phyloP scores from a whole-genome alignment of 1,284 basidiomycete species.

The Apiotrichum akiyoshidainum region DNA sequence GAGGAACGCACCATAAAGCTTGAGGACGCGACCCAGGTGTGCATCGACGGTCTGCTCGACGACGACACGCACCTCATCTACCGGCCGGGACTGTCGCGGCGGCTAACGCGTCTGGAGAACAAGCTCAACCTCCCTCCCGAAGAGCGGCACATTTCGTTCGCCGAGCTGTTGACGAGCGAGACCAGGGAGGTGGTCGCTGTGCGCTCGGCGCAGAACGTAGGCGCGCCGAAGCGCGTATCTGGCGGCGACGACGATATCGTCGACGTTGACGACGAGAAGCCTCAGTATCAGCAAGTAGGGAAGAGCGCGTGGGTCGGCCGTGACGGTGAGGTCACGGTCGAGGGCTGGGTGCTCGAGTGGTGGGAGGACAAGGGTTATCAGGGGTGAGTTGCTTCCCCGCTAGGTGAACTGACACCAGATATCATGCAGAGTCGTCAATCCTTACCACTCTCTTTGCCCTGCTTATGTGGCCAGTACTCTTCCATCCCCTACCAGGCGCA shows the following conservation, averaged over 20 bases:
- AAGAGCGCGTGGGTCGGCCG: conserved; percentile 80
- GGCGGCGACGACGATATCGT: conserved; percentile 31
- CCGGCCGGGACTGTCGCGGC: conserved; percentile 71
- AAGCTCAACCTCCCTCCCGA: conserved; percentile 62
- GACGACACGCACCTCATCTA: conserved; percentile 70
- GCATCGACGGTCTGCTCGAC: conserved; percentile 72
- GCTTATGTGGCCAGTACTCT: conserved; percentile 89
- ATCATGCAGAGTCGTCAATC: conserved; percentile 86
- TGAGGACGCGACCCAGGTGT: conserved; percentile 62
- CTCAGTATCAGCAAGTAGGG: conserved; percentile 36
- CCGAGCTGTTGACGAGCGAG: conserved; percentile 55
- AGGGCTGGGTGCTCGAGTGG: conserved; percentile 76
- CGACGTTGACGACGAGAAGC: conserved; percentile 27
- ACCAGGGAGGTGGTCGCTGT: conserved; percentile 55
- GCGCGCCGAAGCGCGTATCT: too few relatives aligned
- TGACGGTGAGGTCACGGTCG: conserved; percentile 73
- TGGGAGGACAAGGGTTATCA: conserved; percentile 75
- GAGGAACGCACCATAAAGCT: conserved; percentile 48
- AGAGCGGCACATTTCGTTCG: conserved; percentile 61
- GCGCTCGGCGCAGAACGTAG: conserved; percentile 52
- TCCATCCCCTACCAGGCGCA: conserved; percentile 75
- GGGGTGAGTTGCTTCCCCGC: conserved; percentile 69
- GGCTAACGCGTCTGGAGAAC: conserved; percentile 71
- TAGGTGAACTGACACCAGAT: conserved; percentile 56
- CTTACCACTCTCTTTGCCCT: conserved; percentile 86